Evolutionary conservation across 176 grass and related monocot genomes (phyloP).

Genomic region (Hordeum vulgare): MorexV3_pseudomolecules_assembly NC_058521.1:132132624-132133123

Average conservation of each 20-base stretch:
- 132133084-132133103: constrained; percentile 79
- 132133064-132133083: constrained; percentile 57
- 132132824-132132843: constrained; percentile 79
- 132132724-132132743: constrained; percentile 52
- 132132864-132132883: constrained; percentile 92
- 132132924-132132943: constrained; percentile 12
- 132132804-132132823: constrained; percentile 69
- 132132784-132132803: constrained; percentile 69
- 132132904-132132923: constrained; percentile 94
- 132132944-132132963: not conserved
- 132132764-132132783: constrained; percentile 59
- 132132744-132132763: constrained; percentile 47
- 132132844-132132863: constrained; percentile 91
- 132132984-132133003: constrained; percentile 16
- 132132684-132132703: constrained; percentile 54
- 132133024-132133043: constrained; percentile 74
- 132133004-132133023: constrained; percentile 99
- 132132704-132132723: constrained; percentile 67
- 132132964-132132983: not conserved
- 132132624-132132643: constrained; percentile 82
- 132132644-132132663: constrained; percentile 88
- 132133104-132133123: constrained; percentile 76
- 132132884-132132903: constrained; percentile 88
- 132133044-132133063: constrained; percentile 59
- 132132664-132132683: constrained; percentile 68